phyloP scores from a whole-genome alignment of 2,329 filamentous ascomycete species.

The Penicillium sp. region DNA sequence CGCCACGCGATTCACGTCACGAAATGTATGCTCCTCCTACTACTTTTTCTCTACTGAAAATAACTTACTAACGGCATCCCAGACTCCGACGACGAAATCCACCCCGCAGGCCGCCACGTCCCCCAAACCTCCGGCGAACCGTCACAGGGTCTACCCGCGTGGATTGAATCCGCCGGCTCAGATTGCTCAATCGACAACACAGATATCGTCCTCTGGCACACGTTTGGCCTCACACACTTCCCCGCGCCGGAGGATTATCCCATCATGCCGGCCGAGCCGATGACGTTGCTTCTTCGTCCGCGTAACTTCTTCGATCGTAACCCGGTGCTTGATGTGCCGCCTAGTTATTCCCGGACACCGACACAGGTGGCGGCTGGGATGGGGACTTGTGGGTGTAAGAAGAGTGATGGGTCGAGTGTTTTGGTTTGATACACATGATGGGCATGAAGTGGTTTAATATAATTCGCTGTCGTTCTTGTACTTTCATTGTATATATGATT shows the following conservation, averaged over 20 bases:
- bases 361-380: constrained; percentile 61
- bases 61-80: constrained; percentile 1
- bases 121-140: constrained; percentile 84
- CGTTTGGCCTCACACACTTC: constrained; percentile 88
- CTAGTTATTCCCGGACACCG: constrained; percentile 71
- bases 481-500: background rate
- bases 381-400: constrained; percentile 37
- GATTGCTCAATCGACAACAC: constrained; percentile 72
- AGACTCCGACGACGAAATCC: constrained; percentile 80
- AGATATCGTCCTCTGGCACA: constrained; percentile 91
- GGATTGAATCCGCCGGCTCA: constrained; percentile 69
- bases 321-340: constrained; percentile 77
- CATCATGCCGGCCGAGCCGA: constrained; percentile 85
- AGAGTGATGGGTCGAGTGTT: constrained; percentile 43
- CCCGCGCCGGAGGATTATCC: constrained; percentile 89
- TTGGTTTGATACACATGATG: constrained; percentile 26
- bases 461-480: background rate
- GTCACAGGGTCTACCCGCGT: constrained; percentile 70
- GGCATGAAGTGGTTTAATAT: background rate
- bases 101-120: constrained; percentile 83
- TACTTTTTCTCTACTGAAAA: background rate
- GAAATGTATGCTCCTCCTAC: constrained; percentile 64
- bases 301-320: constrained; percentile 82
- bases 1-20: constrained; percentile 87
- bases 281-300: constrained; percentile 76